These are phyloP conservation scores for Diaporthe sp. DNA, from an alignment of 2,329 filamentous ascomycete genomes.

Conservation along the genomic window DNA sequence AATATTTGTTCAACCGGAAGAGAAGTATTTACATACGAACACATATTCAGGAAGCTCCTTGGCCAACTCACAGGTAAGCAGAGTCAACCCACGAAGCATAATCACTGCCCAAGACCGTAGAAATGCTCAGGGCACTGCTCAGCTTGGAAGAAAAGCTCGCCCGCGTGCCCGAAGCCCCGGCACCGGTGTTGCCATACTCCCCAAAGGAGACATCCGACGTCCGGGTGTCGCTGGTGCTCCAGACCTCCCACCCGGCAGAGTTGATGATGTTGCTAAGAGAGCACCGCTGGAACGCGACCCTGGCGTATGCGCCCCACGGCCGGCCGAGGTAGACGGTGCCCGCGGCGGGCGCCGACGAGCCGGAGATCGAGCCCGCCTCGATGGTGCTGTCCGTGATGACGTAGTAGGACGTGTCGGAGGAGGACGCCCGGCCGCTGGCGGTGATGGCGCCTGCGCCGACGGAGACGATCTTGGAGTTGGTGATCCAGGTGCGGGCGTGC, in stretches of 20 bases:
- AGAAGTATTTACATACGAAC: not conserved
- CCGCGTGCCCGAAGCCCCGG: conserved; percentile 61
- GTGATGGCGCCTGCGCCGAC: conserved; percentile 61
- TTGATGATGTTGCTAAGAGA: conserved; percentile 63
- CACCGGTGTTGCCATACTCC: conserved; percentile 66
- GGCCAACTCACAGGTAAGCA: conserved; percentile 32
- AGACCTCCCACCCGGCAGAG: conserved; percentile 63
- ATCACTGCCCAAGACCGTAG: conserved; percentile 44
- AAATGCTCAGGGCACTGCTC: conserved; percentile 48
- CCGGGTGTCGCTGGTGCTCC: conserved; percentile 54
- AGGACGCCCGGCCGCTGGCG: conserved; percentile 56
- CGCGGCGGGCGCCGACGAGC: conserved; percentile 51
- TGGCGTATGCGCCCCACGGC: conserved; percentile 64
- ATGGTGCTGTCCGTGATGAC: conserved; percentile 68
- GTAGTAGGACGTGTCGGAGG: conserved; percentile 61
- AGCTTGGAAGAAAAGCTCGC: conserved; percentile 61
- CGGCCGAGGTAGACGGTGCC: conserved; percentile 65
- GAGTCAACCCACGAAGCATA: conserved; percentile 40
- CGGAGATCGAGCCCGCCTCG: conserved; percentile 47
- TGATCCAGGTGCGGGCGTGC: conserved; percentile 66
- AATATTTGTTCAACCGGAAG: not conserved
- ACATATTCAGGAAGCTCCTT: too few relatives aligned
- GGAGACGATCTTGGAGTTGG: conserved; percentile 62
- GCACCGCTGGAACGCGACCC: conserved; percentile 64
- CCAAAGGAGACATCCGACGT: conserved; percentile 68